Evolutionary conservation across 129 eudicot species (phyloP), one percentile per base, ranked within the genome.

Genomic region (Lactuca saligna): DNA sequence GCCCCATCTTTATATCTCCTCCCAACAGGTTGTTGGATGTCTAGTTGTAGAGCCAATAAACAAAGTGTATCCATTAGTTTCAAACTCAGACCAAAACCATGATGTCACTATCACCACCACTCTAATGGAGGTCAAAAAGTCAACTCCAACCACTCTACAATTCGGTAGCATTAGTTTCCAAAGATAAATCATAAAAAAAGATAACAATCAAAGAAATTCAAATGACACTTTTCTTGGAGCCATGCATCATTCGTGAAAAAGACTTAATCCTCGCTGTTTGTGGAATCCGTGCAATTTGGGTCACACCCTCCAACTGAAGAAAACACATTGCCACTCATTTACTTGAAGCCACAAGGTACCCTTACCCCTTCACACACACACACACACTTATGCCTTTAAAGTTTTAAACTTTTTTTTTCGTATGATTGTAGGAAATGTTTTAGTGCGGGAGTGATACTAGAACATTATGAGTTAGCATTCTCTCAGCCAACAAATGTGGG

Each of bases 231-330:
- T 63, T 16, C 68, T 51, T 66, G 91, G 98, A 66, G 71, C 84
- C 15, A n/a, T n/a, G n/a, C n/a, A 81, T 84, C 49, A 66, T 86
- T 8, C 84, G 91, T 54, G 88, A 81, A 78, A 85, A 86, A 67
- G 89, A 86, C 71, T 82, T 87, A 68, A 66, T 84, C 15, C 66
- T 87, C 55, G 97, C 91, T 65, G 7, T 62, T 4, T 91, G 96
- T 66, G 97, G 97, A 66, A 76, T 91, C 49, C 86, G 94, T 72
- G 97, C 96, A 81, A 91, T 91, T 70, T 88, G 94, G 94, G 97
- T 91, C 65, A 42, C 90, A 49, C 91, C 87, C n/a, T 80, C 83
- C 41, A 83, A 88, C 69, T 78, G 96, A 80, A 84, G 97, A 75
- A 91, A 91, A 61, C 87, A 59, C 68, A 74, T 84, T 59, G 97